phyloP scores from a whole-genome alignment of 352 stramenopile genomes.

The Globisporangium cederbergense region DNA sequence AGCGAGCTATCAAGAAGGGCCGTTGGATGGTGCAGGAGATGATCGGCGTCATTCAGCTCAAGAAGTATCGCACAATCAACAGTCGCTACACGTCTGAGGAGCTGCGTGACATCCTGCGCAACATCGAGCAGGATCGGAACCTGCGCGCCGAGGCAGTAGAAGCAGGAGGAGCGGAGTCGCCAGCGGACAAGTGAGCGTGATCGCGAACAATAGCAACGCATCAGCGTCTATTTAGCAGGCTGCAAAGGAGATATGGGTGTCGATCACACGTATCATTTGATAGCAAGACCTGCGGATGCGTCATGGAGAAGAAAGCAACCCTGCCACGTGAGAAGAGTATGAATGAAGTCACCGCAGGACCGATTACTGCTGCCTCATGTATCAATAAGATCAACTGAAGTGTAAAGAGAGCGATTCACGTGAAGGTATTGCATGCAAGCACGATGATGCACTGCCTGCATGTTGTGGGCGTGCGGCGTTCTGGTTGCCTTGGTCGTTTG shows the following conservation, averaged over 20 bases:
- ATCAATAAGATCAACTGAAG: neutral
- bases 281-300: too few species aligned
- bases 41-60: slow-evolving; percentile 95
- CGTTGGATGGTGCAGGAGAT: slow-evolving; percentile 95
- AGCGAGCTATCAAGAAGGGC: slow-evolving; percentile 91
- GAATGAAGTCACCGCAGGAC: neutral
- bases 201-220: neutral
- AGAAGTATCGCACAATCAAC: slow-evolving; percentile 96
- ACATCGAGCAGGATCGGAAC: slow-evolving; percentile 22
- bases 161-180: neutral
- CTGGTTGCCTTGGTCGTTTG: too few species aligned
- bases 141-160: neutral
- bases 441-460: neutral
- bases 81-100: slow-evolving; percentile 87
- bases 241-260: too few species aligned
- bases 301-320: too few species aligned
- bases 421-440: neutral
- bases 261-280: too few species aligned
- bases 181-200: neutral
- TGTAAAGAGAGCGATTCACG: neutral
- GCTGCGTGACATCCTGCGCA: slow-evolving; percentile 39
- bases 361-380: neutral
- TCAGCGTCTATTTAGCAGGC: neutral
- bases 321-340: too few species aligned
- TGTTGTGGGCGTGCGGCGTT: too few species aligned